Conservation (phyloP, 495 filamentous ascomycete species). For the Penicillium turbatum region DNA sequence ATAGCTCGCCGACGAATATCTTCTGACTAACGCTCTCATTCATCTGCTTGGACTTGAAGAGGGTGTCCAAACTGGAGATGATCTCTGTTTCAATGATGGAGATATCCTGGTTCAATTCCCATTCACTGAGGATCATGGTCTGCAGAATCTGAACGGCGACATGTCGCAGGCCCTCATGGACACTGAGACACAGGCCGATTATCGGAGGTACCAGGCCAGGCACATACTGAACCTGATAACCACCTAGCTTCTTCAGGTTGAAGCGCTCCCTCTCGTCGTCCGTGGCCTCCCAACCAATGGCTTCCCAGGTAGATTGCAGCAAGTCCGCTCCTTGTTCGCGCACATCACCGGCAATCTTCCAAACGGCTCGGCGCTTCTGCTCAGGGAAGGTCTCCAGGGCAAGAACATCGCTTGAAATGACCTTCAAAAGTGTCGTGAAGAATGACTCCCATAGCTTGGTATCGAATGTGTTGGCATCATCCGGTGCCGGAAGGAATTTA, state of each 20-base stretch:
- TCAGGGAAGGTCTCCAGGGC: constrained; percentile 96
- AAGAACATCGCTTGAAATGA: constrained; percentile 81
- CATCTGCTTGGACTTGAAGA: constrained; percentile 84
- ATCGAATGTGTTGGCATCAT: constrained; percentile 89
- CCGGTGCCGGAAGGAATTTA: constrained; percentile 75
- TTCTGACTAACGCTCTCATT: constrained; percentile 89
- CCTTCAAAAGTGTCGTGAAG: constrained; percentile 81
- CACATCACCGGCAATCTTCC: constrained; percentile 98
- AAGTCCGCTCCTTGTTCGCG: constrained; percentile 85
- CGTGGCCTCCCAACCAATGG: constrained; percentile 93
- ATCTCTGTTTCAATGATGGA: constrained; percentile 92
- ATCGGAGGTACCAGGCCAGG: constrained; percentile 86
- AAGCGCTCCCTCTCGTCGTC: constrained; percentile 69
- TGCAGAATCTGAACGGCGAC: constrained; percentile 91
- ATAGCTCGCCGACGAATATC: constrained; percentile 82
- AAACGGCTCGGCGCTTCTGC: constrained; percentile 91
- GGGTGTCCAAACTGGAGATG: constrained; percentile 88
- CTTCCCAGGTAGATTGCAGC: constrained; percentile 82
- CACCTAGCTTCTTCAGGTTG: constrained; percentile 78
- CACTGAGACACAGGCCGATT: constrained; percentile 89
- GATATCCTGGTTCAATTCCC: constrained; percentile 92
- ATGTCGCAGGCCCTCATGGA: constrained; percentile 83
- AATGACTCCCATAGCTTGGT: constrained; percentile 92
- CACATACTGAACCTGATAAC: constrained; percentile 98
- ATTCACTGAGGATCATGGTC: constrained; percentile 98